A percentile compares a stretch with the other conserved stretches of the same genome.
These are phyloP conservation scores for Carex kokanica DNA, from an alignment of 176 grass and related monocot genomes.

Conservation along the genomic window DNA sequence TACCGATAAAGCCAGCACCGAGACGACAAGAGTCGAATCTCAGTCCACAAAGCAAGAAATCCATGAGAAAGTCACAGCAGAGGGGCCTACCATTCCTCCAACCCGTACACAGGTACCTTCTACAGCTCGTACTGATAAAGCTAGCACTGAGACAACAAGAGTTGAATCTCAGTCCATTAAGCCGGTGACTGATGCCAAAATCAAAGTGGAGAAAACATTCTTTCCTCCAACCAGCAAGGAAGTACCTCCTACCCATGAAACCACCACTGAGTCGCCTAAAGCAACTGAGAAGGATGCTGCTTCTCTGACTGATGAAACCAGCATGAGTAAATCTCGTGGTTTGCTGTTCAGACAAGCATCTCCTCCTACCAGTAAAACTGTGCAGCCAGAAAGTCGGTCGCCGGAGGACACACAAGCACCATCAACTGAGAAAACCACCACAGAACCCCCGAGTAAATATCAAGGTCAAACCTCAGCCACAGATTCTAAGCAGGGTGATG, in stretches of 20 bases:
- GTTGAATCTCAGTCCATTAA: neutral
- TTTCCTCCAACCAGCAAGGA: too few relatives aligned
- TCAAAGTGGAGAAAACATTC: neutral
- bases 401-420: neutral
- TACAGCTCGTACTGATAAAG: neutral
- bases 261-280: constrained; percentile 18
- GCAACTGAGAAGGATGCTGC: neutral
- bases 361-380: neutral
- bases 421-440: neutral
- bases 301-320: neutral
- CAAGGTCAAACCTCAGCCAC: neutral
- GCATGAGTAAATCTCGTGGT: neutral
- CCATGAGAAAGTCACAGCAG: neutral
- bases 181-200: constrained; percentile 10
- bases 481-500: neutral
- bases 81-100: neutral
- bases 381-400: neutral
- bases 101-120: neutral
- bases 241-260: too few relatives aligned
- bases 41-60: neutral
- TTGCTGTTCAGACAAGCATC: neutral
- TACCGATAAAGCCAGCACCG: neutral
- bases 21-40: neutral
- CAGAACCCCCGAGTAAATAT: neutral
- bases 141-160: neutral